phyloP scores from a whole-genome alignment of 495 filamentous ascomycete genomes.

The Letharia columbiana region DNA sequence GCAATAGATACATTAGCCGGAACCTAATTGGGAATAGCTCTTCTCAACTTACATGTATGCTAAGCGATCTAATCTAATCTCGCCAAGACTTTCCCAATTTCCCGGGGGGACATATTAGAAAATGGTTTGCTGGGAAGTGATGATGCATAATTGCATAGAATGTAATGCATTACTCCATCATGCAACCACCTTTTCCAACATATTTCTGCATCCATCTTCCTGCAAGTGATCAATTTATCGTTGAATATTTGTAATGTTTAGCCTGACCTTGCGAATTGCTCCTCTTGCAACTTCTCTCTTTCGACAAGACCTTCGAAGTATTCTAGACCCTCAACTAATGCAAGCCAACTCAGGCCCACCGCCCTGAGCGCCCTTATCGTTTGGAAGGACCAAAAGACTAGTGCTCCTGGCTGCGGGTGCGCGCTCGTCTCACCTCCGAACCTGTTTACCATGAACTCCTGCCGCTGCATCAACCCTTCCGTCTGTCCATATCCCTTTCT shows the following conservation, averaged over 20 bases:
- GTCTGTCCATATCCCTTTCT: not conserved
- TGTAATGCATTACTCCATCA: too few species aligned
- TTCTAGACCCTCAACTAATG: constrained; percentile 19
- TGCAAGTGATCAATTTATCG: too few species aligned
- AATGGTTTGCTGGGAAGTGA: not conserved
- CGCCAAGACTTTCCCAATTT: too few species aligned
- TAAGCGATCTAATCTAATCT: constrained; percentile 13
- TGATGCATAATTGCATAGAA: not conserved
- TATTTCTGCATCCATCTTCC: not conserved
- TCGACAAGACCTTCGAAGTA: not conserved
- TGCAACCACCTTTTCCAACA: not conserved
- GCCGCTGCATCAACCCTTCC: not conserved
- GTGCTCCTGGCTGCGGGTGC: too few species aligned
- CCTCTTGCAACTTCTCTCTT: too few species aligned
- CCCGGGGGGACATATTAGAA: too few species aligned
- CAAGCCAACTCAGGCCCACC: not conserved
- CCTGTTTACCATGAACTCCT: not conserved
- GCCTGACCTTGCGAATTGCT: not conserved
- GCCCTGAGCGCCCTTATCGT: not conserved
- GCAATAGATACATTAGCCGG: too few species aligned
- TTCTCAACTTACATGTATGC: too few species aligned
- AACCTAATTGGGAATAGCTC: too few species aligned
- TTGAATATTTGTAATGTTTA: not conserved
- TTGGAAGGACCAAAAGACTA: not conserved
- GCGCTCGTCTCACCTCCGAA: not conserved